phyloP scores from a whole-genome alignment of 805 yeast genomes.

The Candida ovalis region DNA sequence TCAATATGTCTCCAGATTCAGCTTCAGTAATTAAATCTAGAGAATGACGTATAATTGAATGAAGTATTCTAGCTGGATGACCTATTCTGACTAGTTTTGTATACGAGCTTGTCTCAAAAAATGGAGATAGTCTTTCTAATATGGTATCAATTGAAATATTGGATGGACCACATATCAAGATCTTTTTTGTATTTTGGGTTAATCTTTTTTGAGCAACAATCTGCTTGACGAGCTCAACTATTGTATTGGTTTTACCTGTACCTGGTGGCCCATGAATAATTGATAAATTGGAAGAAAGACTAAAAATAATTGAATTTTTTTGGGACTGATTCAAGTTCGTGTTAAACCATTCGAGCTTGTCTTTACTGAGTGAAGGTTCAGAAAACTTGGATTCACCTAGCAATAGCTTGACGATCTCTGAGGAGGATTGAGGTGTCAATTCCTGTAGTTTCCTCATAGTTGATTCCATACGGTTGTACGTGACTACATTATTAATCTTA shows the following conservation, averaged over 20 bases:
- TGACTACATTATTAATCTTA: conserved; percentile 61
- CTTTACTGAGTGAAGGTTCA: conserved; percentile 21
- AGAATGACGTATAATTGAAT: conserved; percentile 62
- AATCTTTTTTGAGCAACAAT: conserved; percentile 37
- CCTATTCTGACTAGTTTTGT: conserved; percentile 71
- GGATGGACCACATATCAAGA: conserved; percentile 91
- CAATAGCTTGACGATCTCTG: conserved; percentile 41
- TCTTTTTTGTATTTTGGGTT: conserved; percentile 34
- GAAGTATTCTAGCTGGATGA: conserved; percentile 84
- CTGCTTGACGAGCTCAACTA: conserved; percentile 79
- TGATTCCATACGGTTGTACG: conserved; percentile 75
- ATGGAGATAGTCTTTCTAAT: conserved; percentile 61
- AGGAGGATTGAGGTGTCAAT: conserved; percentile 31
- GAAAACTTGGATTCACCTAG: conserved; percentile 40
- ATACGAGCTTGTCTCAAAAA: conserved; percentile 37
- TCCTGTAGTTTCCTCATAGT: conserved; percentile 66
- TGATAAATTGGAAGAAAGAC: conserved; percentile 51
- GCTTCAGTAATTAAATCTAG: conserved; percentile 65
- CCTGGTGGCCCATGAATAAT: conserved; percentile 83
- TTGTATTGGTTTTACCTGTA: conserved; percentile 80
- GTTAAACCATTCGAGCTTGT: conserved; percentile 37
- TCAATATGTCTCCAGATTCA: conserved; percentile 55
- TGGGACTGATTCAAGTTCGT: conserved; percentile 63
- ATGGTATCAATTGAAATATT: conserved; percentile 91
- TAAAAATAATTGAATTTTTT: conserved; percentile 62